These are phyloP conservation scores for Geoglossum cookeanum DNA, from an alignment of 2,329 filamentous ascomycete genomes.

Conservation along the genomic window DNA sequence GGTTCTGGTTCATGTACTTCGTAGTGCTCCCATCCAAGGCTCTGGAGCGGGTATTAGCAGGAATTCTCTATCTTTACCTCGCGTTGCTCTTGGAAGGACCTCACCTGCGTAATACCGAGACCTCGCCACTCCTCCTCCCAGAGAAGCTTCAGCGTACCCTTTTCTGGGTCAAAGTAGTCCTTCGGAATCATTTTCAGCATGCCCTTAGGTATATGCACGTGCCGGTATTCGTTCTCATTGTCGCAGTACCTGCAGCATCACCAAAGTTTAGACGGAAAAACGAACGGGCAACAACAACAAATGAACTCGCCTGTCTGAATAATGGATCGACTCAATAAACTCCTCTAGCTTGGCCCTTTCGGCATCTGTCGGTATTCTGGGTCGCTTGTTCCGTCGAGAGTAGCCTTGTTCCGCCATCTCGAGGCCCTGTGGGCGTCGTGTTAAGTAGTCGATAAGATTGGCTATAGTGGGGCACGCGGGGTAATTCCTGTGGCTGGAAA, in stretches of 20 bases:
- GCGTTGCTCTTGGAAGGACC: conserved; percentile 10
- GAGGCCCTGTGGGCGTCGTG: not conserved
- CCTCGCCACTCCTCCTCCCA: conserved; percentile 99
- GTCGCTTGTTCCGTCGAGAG: conserved; percentile 59
- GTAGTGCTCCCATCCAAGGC: conserved; percentile 97
- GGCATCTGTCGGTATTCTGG: conserved; percentile 57
- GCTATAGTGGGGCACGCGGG: not conserved
- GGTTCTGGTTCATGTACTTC: conserved; percentile 98
- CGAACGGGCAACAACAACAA: not conserved
- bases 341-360: conserved; percentile 78
- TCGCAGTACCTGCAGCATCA: conserved; percentile 59
- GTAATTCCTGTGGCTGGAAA: not conserved
- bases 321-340: conserved; percentile 85
- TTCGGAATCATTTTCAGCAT: conserved; percentile 96
- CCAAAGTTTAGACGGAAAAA: not conserved
- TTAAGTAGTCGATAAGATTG: not conserved
- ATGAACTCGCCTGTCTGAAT: conserved; percentile 59
- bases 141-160: conserved; percentile 85
- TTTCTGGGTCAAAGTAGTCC: conserved; percentile 75
- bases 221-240: conserved; percentile 84
- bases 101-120: conserved; percentile 88
- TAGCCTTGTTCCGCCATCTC: not conserved
- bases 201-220: conserved; percentile 91
- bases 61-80: conserved; percentile 2
- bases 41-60: conserved; percentile 33